These are phyloP conservation scores for Polyplosphaeria fusca DNA, from an alignment of 495 filamentous ascomycete species.

Conservation along the genomic window DNA sequence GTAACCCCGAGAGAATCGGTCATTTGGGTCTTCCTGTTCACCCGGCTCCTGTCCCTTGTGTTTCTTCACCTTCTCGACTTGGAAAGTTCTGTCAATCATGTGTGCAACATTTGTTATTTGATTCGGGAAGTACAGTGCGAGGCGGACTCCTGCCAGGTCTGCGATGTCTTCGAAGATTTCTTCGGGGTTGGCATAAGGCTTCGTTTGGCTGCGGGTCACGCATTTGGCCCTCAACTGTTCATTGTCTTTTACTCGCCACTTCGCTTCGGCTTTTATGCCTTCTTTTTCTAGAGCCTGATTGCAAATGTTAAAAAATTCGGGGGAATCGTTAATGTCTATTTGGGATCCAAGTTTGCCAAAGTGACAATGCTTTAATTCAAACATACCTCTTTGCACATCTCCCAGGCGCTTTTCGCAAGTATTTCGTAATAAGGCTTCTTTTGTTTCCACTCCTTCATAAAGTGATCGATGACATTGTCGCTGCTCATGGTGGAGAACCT, in stretches of 20 bases:
- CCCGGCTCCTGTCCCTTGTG: too few relatives aligned
- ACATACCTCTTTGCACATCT: background rate
- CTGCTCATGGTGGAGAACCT: too few relatives aligned
- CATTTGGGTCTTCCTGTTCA: too few relatives aligned
- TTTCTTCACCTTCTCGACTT: background rate
- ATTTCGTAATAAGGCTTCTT: background rate
- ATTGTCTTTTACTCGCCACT: background rate
- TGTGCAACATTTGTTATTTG: background rate
- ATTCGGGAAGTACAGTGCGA: background rate
- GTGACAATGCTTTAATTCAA: too few relatives aligned
- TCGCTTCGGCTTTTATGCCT: background rate
- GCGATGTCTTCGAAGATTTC: background rate
- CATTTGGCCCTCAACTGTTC: background rate
- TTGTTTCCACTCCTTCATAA: background rate
- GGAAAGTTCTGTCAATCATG: background rate
- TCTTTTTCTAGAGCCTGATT: background rate
- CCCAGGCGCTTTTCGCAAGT: background rate
- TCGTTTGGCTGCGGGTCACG: background rate
- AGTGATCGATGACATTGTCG: background rate
- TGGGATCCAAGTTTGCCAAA: too few relatives aligned
- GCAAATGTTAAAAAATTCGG: too few relatives aligned
- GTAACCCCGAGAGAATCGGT: background rate
- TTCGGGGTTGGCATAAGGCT: background rate
- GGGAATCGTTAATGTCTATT: too few relatives aligned
- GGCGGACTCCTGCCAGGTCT: background rate